These are phyloP conservation scores for Chlamydomonas eustigma DNA, from an alignment of 139 green algal species.

Conservation along the genomic window DNA sequence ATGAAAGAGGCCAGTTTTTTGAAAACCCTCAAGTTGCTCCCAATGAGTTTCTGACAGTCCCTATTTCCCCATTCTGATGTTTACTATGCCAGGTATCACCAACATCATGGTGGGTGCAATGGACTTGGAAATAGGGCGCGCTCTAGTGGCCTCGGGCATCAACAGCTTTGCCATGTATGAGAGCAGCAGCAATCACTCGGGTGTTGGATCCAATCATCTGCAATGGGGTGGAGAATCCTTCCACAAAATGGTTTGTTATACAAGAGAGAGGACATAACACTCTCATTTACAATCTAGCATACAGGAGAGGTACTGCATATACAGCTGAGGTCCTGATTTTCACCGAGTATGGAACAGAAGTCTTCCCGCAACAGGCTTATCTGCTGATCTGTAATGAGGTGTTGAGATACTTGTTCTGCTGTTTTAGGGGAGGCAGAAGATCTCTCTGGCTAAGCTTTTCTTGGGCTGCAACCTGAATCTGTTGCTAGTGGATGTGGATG, in stretches of 20 bases:
- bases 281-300: too few relatives aligned
- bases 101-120: constrained; percentile 56
- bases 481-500: constrained; percentile 48
- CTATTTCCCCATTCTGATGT: too few relatives aligned
- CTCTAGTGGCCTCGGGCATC: constrained; percentile 40
- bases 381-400: too few relatives aligned
- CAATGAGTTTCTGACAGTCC: too few relatives aligned
- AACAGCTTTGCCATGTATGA: constrained; percentile 57
- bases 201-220: constrained; percentile 28
- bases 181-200: constrained; percentile 10
- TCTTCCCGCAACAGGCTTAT: too few relatives aligned
- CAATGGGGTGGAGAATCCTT: constrained; percentile 41
- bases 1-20: too few relatives aligned
- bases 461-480: constrained; percentile 33
- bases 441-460: constrained; percentile 38
- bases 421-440: constrained; percentile 43
- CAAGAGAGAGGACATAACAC: too few relatives aligned
- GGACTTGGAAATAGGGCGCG: constrained; percentile 51
- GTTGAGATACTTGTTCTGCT: too few relatives aligned
- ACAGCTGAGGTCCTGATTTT: too few relatives aligned
- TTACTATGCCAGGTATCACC: constrained; percentile 41
- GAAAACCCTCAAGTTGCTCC: too few relatives aligned
- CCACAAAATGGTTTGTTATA: constrained; percentile 40
- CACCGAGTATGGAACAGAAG: too few relatives aligned
- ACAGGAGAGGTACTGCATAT: too few relatives aligned